A percentile compares a stretch with the other conserved stretches of the same genome.
Evolutionary conservation across 2,329 filamentous ascomycete genomes (phyloP).

Genomic region (Davidsoniella virescens): DNA sequence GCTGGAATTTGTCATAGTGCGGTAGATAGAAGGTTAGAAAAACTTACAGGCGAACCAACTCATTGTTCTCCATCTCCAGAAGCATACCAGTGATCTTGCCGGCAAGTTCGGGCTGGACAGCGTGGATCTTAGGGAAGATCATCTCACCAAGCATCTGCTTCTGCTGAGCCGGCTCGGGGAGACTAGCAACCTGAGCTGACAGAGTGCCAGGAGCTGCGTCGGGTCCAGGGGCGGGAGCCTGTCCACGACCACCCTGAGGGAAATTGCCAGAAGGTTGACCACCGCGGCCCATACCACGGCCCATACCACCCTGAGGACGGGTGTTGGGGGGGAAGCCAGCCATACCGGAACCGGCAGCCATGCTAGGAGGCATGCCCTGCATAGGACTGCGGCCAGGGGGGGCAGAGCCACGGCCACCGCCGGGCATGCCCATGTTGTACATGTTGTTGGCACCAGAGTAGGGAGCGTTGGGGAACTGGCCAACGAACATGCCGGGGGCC

Average conservation of each 20-base stretch:
- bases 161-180: conserved; percentile 56
- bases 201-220: conserved; percentile 18
- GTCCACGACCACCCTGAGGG: conserved; percentile 33
- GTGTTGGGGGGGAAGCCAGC: conserved; percentile 42
- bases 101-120: conserved; percentile 83
- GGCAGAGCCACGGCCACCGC: conserved; percentile 44
- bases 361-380: conserved; percentile 57
- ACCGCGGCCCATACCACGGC: conserved; percentile 29
- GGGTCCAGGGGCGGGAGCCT: conserved; percentile 11
- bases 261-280: conserved; percentile 24
- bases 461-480: conserved; percentile 58
- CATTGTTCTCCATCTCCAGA: conserved; percentile 94
- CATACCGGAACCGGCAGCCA: conserved; percentile 33
- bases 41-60: conserved; percentile 90
- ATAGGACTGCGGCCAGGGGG: conserved; percentile 58
- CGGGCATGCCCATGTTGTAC: conserved; percentile 66
- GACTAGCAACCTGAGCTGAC: conserved; percentile 42
- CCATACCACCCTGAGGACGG: conserved; percentile 34
- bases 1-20: neutral
- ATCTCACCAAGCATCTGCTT: conserved; percentile 98
- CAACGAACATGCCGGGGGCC: conserved; percentile 70
- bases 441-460: conserved; percentile 69
- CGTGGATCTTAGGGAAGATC: conserved; percentile 96
- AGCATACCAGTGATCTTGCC: conserved; percentile 99
- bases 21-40: neutral